These are phyloP conservation scores for Mariannaea sp. DNA, from an alignment of 2,329 filamentous ascomycete genomes.

Conservation along the genomic window DNA sequence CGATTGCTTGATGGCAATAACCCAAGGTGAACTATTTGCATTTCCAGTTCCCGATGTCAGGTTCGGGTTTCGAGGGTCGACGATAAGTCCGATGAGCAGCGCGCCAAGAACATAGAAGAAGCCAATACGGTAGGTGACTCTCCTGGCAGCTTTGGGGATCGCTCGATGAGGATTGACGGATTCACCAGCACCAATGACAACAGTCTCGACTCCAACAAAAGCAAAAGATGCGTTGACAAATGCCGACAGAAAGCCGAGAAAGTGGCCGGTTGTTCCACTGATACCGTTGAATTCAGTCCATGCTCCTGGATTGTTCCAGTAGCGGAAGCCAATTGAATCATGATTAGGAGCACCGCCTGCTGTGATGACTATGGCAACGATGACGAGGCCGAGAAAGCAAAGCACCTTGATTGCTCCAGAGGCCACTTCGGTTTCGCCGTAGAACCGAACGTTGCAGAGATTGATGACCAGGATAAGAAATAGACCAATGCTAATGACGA, in stretches of 20 bases:
- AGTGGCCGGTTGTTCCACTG: constrained; percentile 52
- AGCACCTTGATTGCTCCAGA: constrained; percentile 64
- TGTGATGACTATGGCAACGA: constrained; percentile 60
- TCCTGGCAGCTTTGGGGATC: constrained; percentile 64
- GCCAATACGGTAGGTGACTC: constrained; percentile 63
- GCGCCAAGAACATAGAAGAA: constrained; percentile 65
- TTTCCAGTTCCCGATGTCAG: constrained; percentile 50
- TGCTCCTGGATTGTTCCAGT: constrained; percentile 48
- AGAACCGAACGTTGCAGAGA: constrained; percentile 61
- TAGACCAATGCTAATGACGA: constrained; percentile 57
- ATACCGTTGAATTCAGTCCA: constrained; percentile 55
- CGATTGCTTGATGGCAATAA: constrained; percentile 71
- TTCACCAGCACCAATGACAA: constrained; percentile 64
- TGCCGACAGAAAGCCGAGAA: constrained; percentile 60
- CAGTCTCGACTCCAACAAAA: constrained; percentile 48
- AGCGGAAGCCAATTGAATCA: constrained; percentile 49
- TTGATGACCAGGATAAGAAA: constrained; percentile 60
- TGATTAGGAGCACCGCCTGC: constrained; percentile 60
- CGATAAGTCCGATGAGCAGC: constrained; percentile 61
- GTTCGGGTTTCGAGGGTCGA: constrained; percentile 65
- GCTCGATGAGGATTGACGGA: constrained; percentile 64
- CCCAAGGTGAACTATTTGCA: constrained; percentile 64
- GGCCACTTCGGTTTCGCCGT: constrained; percentile 66
- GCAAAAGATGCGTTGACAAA: constrained; percentile 61
- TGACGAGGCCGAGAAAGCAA: constrained; percentile 61